These are phyloP conservation scores for Hypoxylon sp. DNA, from an alignment of 2,329 filamentous ascomycete species.

Conservation along the genomic window DNA sequence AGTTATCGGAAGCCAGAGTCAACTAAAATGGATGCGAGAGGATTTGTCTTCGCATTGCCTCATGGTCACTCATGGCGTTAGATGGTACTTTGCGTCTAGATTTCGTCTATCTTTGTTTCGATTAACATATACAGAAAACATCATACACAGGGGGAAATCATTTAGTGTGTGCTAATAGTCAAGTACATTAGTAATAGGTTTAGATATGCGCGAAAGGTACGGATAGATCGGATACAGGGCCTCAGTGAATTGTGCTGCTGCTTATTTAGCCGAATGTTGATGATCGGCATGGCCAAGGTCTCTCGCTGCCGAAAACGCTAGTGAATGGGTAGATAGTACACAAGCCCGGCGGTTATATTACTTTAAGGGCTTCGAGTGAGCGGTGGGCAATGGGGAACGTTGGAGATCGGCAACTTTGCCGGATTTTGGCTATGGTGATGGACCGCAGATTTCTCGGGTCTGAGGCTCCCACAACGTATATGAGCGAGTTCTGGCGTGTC, in stretches of 20 bases:
- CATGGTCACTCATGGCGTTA: too few relatives aligned
- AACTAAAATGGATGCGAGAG: too few relatives aligned
- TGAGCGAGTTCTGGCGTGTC: slow-evolving; percentile 10
- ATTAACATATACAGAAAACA: not conserved
- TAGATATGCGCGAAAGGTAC: not conserved
- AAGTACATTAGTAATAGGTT: not conserved
- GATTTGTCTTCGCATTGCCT: too few relatives aligned
- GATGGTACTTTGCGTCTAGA: too few relatives aligned
- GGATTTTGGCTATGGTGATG: slow-evolving; percentile 25
- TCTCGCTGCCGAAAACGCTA: slow-evolving; percentile 12
- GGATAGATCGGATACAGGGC: slow-evolving; percentile 31
- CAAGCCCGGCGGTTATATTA: slow-evolving; percentile 34
- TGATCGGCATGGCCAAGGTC: slow-evolving; percentile 37
- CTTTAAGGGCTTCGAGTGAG: slow-evolving; percentile 18
- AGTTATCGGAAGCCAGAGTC: too few relatives aligned
- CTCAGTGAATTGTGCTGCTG: not conserved
- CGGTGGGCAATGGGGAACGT: not conserved
- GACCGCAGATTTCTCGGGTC: slow-evolving; percentile 11
- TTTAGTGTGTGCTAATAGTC: not conserved
- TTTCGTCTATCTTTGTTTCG: too few relatives aligned
- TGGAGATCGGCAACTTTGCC: slow-evolving; percentile 10
- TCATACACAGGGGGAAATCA: not conserved
- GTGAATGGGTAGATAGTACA: slow-evolving; percentile 17
- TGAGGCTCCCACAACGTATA: slow-evolving; percentile 4
- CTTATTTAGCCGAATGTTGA: slow-evolving; percentile 36